phyloP scores from a whole-genome alignment of 1,284 basidiomycete species.

The Fomitopsis betulina region DNA sequence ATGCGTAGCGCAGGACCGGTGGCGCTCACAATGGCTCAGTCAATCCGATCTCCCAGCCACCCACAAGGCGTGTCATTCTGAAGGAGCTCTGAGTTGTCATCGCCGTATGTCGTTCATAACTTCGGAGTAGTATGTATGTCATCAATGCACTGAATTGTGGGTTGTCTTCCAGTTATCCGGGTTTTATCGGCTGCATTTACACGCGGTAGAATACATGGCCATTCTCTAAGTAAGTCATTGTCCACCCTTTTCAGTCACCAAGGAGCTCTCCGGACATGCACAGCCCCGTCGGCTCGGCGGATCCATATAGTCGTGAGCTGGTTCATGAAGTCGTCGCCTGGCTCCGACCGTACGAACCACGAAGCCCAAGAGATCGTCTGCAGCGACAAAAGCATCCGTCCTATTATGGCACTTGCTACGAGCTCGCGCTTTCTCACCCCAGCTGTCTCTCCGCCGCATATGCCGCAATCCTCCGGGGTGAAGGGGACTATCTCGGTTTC shows the following conservation, averaged over 20 bases:
- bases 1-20: too few relatives aligned
- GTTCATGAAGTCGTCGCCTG: slow-evolving; percentile 18
- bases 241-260: slow-evolving; percentile 21
- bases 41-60: too few relatives aligned
- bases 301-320: slow-evolving; percentile 34
- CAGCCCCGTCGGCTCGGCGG: slow-evolving; percentile 30
- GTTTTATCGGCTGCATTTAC: background rate
- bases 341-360: slow-evolving; percentile 33
- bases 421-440: slow-evolving; percentile 39
- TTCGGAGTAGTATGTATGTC: too few relatives aligned
- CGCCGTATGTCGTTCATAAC: too few relatives aligned
- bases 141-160: background rate
- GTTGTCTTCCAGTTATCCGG: background rate
- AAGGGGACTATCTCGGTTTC: slow-evolving; percentile 13
- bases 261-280: slow-evolving; percentile 37
- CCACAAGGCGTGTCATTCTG: too few relatives aligned
- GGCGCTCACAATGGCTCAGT: too few relatives aligned
- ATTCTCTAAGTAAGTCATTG: background rate
- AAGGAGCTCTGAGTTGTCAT: too few relatives aligned
- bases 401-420: slow-evolving; percentile 35
- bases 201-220: background rate
- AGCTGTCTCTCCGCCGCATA: slow-evolving; percentile 25
- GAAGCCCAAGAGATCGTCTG: slow-evolving; percentile 50
- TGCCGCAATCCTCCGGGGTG: slow-evolving; percentile 29
- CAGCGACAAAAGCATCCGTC: slow-evolving; percentile 38